Conservation (phyloP, 257 asterid genomes). For the Prunella vulgaris region DNA sequence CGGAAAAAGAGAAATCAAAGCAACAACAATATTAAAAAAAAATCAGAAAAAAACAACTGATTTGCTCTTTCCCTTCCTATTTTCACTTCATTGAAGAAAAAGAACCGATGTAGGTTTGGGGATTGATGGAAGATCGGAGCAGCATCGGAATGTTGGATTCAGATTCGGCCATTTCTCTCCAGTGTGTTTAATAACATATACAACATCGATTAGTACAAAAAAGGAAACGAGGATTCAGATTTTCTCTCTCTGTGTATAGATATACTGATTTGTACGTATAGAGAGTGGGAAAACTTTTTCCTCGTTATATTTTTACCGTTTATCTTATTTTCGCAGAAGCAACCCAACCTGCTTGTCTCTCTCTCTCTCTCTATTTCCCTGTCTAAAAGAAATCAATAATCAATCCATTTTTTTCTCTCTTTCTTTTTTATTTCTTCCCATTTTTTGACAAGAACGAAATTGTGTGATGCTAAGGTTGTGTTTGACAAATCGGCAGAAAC, state of each 20-base stretch:
- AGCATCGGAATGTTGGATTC: conserved; percentile 63
- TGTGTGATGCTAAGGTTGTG: neutral
- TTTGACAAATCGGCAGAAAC: neutral
- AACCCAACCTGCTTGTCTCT: conserved; percentile 13
- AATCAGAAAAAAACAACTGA: conserved; percentile 26
- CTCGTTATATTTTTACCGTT: conserved; percentile 19
- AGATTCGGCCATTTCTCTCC: conserved; percentile 57
- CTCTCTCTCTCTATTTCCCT: neutral
- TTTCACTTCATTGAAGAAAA: conserved; percentile 36
- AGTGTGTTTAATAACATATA: conserved; percentile 22
- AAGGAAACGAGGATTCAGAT: conserved; percentile 30
- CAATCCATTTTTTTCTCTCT: conserved; percentile 10
- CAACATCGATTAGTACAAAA: conserved; percentile 38
- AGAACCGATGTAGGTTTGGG: conserved; percentile 33
- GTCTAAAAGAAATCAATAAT: neutral
- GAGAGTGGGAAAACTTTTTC: conserved; percentile 23
- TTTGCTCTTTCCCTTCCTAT: conserved; percentile 12
- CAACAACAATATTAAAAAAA: conserved; percentile 11
- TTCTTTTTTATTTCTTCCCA: neutral
- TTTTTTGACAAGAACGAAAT: neutral
- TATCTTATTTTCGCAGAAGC: conserved; percentile 19
- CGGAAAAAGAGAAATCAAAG: conserved; percentile 24
- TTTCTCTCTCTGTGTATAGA: conserved; percentile 36
- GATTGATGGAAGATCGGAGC: conserved; percentile 53
- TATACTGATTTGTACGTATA: conserved; percentile 23